These are phyloP conservation scores for Drechslerella coelobrocha DNA, from an alignment of 2,329 filamentous ascomycete species.

Conservation along the genomic window DNA sequence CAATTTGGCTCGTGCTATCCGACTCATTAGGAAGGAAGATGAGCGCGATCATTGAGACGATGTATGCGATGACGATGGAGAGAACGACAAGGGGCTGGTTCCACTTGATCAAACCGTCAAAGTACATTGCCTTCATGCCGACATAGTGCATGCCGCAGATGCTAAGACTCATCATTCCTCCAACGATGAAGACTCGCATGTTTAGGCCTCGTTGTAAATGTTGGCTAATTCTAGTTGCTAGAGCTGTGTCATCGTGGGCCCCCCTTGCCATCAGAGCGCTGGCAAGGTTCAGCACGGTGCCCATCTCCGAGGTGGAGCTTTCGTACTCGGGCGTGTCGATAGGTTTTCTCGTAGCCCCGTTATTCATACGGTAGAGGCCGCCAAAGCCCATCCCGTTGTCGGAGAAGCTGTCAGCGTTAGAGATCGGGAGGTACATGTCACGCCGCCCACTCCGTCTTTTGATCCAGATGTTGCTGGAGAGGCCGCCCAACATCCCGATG, in stretches of 20 bases:
- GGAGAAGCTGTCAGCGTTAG: slow-evolving; percentile 29
- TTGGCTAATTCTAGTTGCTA: slow-evolving; percentile 12
- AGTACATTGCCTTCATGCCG: slow-evolving; percentile 45
- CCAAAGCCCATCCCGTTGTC: slow-evolving; percentile 31
- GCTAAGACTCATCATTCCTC: slow-evolving; percentile 35
- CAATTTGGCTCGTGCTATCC: slow-evolving; percentile 27
- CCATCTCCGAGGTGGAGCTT: slow-evolving; percentile 41
- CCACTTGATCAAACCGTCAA: slow-evolving; percentile 36
- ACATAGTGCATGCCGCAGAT: slow-evolving; percentile 48
- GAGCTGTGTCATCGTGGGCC: slow-evolving; percentile 19
- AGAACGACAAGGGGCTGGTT: slow-evolving; percentile 30
- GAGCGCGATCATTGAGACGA: slow-evolving; percentile 35
- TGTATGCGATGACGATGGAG: slow-evolving; percentile 38
- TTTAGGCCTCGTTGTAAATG: slow-evolving; percentile 30
- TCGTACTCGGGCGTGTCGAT: slow-evolving; percentile 46
- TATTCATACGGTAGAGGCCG: slow-evolving; percentile 11
- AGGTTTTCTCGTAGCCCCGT: slow-evolving; percentile 13
- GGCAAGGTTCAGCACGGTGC: slow-evolving; percentile 32
- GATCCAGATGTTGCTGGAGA: slow-evolving; percentile 48
- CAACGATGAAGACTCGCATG: slow-evolving; percentile 31
- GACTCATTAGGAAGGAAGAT: slow-evolving; percentile 40
- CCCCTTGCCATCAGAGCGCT: slow-evolving; percentile 32
- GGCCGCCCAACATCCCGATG: slow-evolving; percentile 31
- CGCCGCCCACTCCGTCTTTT: slow-evolving; percentile 29
- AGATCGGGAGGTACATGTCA: slow-evolving; percentile 44